Base-by-base conservation (phyloP, 2,329 filamentous ascomycete genomes). In the Rhytidhysteron rufulum region DNA sequence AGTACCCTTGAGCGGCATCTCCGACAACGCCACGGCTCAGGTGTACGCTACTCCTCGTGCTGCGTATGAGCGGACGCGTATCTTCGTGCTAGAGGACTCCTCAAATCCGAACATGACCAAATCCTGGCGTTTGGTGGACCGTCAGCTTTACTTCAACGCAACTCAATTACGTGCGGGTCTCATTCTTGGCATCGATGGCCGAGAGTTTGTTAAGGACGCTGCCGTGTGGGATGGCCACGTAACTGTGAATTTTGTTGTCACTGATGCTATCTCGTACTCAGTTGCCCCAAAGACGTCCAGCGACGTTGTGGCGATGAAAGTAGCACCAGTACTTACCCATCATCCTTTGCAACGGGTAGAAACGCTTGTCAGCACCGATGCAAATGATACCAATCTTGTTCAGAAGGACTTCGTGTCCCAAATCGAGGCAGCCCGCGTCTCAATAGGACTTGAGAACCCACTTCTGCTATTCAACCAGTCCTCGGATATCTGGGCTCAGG, bases 241-340 rank as follows among this genome's bases (percentile, higher is more conserved):
- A 9, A 44, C 41, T 11, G 33, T 49, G 2, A 22, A 45, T 6
- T 65, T 70, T 37, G 49, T 48, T 7, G 53, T 70, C 1, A 38
- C 40, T 8, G 54, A 59, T 36, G 45, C 47, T 0, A 36, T 40
- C 0, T n/a, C n/a, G n/a, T n/a, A n/a, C n/a, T n/a, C n/a, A n/a
- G n/a, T n/a, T n/a, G n/a, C n/a, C n/a, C n/a, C n/a, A n/a, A 20
- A 42, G 3, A 39, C 41, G 2, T 49, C 43, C 5, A 39, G 29
- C 0, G 63, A 65, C 36, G 43, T 32, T 1, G 64, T 70, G 3
- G 48, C 47, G 3, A 44, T 71, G 4, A 61, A 58, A 3, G 55
- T 68, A 7, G 66, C 68, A 1, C 67, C 68, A 0, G 53, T 70
- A 2, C 47, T 70, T 9, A 58, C 54, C 3, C 67, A 70, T 27